A percentile compares a stretch with the other conserved stretches of the same genome.
Evolutionary conservation across 2,329 filamentous ascomycete species (phyloP).

Genomic region (Phialocephala sp.): DNA sequence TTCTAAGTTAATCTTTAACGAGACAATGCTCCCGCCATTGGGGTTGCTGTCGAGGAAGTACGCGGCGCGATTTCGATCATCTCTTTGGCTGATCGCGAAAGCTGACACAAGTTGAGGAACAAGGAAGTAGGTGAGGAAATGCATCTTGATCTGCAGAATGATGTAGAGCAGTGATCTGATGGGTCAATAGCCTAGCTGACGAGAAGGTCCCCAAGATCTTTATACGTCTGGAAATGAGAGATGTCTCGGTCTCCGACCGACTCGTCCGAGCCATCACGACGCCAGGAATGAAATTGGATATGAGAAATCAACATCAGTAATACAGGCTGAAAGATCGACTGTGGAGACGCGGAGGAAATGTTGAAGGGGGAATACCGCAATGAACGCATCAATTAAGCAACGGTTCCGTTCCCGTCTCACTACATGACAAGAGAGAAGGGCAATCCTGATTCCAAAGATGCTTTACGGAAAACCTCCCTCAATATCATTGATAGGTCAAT

Average conservation of each 20-base stretch:
- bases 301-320: background rate
- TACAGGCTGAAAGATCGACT: background rate
- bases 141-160: slow-evolving; percentile 14
- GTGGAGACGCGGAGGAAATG: background rate
- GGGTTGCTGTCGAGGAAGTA: slow-evolving; percentile 62
- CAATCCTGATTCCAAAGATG: slow-evolving; percentile 2
- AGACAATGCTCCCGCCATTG: slow-evolving; percentile 52
- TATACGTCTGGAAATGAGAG: slow-evolving; percentile 6
- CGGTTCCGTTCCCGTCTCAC: background rate
- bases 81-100: slow-evolving; percentile 11
- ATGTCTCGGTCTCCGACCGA: slow-evolving; percentile 1
- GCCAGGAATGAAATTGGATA: background rate
- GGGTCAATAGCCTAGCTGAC: background rate
- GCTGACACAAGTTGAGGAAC: slow-evolving; percentile 17
- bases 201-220: background rate
- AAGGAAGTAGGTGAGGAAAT: slow-evolving; percentile 11
- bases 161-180: background rate
- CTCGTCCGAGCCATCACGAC: background rate
- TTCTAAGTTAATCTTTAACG: slow-evolving; percentile 48
- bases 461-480: background rate
- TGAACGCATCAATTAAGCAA: background rate
- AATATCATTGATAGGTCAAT: background rate
- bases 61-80: slow-evolving; percentile 43
- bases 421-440: background rate
- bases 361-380: background rate